Conservation (phyloP, 2,329 filamentous ascomycete genomes). For the Penicillium vulpinum region DNA sequence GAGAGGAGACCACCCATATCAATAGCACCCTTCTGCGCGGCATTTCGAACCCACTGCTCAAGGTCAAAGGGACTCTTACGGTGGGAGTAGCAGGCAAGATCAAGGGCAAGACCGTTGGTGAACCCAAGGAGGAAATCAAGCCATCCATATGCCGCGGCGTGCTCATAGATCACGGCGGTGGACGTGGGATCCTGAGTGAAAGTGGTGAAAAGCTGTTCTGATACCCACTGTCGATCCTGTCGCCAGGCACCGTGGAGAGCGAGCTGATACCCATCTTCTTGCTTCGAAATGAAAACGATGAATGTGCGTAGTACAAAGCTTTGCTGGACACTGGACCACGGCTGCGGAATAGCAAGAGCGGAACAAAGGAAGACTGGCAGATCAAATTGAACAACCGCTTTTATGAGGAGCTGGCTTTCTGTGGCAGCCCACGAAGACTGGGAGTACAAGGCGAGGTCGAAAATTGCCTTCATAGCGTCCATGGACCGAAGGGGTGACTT, state of each 20-base stretch:
- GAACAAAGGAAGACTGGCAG: conserved; percentile 54
- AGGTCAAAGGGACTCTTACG: conserved; percentile 78
- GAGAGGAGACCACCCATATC: conserved; percentile 71
- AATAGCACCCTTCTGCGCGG: conserved; percentile 61
- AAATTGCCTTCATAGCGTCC: conserved; percentile 71
- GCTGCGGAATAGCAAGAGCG: conserved; percentile 49
- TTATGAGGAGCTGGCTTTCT: conserved; percentile 59
- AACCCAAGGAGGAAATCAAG: conserved; percentile 76
- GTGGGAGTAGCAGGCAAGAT: conserved; percentile 82
- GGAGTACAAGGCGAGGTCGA: conserved; percentile 61
- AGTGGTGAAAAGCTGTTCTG: conserved; percentile 72
- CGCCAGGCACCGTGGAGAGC: conserved; percentile 90
- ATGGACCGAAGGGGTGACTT: conserved; percentile 87
- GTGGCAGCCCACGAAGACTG: conserved; percentile 57
- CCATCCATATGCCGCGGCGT: conserved; percentile 80
- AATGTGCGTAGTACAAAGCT: conserved; percentile 59
- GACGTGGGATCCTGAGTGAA: conserved; percentile 70
- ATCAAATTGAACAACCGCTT: conserved; percentile 59
- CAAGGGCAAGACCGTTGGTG: conserved; percentile 80
- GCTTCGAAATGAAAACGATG: conserved; percentile 77
- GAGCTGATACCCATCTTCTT: conserved; percentile 76
- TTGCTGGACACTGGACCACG: conserved; percentile 51
- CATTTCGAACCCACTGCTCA: conserved; percentile 74
- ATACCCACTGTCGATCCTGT: conserved; percentile 85
- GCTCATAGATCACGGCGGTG: conserved; percentile 71